Percentiles rank a stretch among this genome's conserved stretches.
These are phyloP conservation scores for Gossypium aridum DNA, from an alignment of 441 rosid species.

Conservation along the genomic window DNA sequence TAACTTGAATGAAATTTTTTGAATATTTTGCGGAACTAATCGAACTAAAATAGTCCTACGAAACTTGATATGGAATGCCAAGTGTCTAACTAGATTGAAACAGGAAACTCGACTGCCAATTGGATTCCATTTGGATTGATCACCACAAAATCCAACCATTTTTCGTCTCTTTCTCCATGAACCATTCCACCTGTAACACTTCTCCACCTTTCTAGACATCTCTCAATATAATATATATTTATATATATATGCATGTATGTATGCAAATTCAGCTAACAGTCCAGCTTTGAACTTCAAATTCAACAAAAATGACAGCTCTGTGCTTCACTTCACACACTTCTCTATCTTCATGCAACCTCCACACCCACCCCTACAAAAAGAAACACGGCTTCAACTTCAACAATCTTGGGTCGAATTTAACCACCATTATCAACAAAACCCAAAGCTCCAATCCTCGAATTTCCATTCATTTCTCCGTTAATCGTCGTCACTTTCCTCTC, in stretches of 20 bases:
- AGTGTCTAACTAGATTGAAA: neutral
- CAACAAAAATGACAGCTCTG: constrained; percentile 37
- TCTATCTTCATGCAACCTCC: constrained; percentile 17
- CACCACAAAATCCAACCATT: constrained; percentile 1
- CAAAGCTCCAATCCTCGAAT: constrained; percentile 6
- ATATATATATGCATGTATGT: neutral
- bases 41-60: too few species aligned
- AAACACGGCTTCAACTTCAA: neutral
- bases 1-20: too few species aligned
- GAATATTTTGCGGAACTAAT: too few species aligned
- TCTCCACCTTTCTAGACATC: constrained; percentile 61
- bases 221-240: neutral
- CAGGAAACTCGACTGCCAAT: neutral
- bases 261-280: neutral
- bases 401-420: neutral
- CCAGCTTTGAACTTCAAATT: neutral
- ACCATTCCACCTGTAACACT: constrained; percentile 37
- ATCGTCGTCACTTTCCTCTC: constrained; percentile 6
- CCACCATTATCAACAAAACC: constrained; percentile 12
- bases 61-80: too few species aligned
- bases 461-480: neutral
- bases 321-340: constrained; percentile 25
- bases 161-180: constrained; percentile 16
- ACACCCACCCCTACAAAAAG: constrained; percentile 2
- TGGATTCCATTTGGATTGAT: neutral